phyloP scores from a whole-genome alignment of 2,329 filamentous ascomycete genomes.

The Pseudogymnoascus sp. region DNA sequence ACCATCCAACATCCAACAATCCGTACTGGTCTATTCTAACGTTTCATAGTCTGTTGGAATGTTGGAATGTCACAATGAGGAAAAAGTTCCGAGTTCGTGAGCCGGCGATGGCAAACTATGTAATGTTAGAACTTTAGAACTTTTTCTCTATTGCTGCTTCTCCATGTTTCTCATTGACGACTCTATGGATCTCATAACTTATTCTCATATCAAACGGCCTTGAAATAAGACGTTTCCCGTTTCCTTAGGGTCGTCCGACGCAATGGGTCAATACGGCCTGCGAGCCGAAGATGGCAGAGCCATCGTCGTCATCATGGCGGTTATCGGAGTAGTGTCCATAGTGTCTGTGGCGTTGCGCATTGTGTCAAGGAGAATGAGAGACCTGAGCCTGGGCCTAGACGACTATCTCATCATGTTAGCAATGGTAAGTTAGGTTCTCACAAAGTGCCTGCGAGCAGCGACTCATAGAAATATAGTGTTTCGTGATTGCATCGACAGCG shows the following conservation, averaged over 20 bases:
- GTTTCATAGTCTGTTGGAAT: not conserved
- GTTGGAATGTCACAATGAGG: not conserved
- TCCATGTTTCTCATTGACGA: not conserved
- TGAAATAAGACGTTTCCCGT: not conserved
- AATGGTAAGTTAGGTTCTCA: constrained; percentile 8
- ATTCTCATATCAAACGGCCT: not conserved
- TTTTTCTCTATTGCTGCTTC: not conserved
- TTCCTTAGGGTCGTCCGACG: not conserved
- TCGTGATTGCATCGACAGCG: constrained; percentile 11
- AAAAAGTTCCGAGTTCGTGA: not conserved
- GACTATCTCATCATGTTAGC: constrained; percentile 13
- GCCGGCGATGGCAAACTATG: not conserved
- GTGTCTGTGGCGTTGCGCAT: not conserved
- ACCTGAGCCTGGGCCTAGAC: constrained; percentile 4
- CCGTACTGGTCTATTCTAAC: not conserved
- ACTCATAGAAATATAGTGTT: constrained; percentile 2
- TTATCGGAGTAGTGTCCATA: not conserved
- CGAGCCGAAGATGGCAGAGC: not conserved
- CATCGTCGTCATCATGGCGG: not conserved
- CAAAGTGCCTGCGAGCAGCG: not conserved
- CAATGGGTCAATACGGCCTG: not conserved
- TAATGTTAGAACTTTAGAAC: not conserved
- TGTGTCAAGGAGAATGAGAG: constrained; percentile 4
- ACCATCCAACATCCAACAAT: not conserved
- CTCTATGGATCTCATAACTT: not conserved